Base-by-base conservation (phyloP, 768 basidiomycete genomes). In the Lactifluus echinatus region DNA sequence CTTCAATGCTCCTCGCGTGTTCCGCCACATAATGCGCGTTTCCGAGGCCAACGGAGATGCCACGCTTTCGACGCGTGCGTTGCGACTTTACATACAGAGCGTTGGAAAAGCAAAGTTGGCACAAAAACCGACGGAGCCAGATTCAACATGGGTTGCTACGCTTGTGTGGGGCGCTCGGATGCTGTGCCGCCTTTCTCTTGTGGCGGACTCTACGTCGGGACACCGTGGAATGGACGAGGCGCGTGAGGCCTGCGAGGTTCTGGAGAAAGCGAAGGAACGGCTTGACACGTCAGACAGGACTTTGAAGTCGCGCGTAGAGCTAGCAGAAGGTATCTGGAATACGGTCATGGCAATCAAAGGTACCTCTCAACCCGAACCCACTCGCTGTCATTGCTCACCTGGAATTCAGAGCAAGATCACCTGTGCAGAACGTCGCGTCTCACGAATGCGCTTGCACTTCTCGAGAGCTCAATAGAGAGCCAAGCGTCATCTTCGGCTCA, bases 1-100 rank as follows among this genome's bases (percentile, higher is more conserved):
- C 0, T 96, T 97, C 76, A 93, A 96, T 66, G 94, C 90, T 0
- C 87, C 86, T 58, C 81, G 84, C 8, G 74, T 97, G 8, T 79
- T 90, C 53, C 84, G 94, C 0, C 89, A 96, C 69, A 84, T 97
- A 76, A 82, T 83, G 28, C 82, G 87, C 1, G 70, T 94, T 1
- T 71, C 89, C 15, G 80, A 82, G 56, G 77, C 81, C 12, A 75
- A 79, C 0, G 82, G 81, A 8, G 84, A 85, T 61, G 70, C 71
- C 2, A 68, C 74, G 17, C 77, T 91, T 3, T 87, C 90, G 2
- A 82, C 80, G 65, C 81, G 89, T 19, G 87, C 85, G 0, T 76
- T 97, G 37, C 76, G 80, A 36, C 73, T 97, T 28, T 98, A 98
- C 66, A 77, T 86, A 8, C 86, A 90, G 64, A 79, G 94, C 15